Evolutionary conservation across 1,284 basidiomycete species (phyloP).

Genomic region (Austroboletus niveus): DNA sequence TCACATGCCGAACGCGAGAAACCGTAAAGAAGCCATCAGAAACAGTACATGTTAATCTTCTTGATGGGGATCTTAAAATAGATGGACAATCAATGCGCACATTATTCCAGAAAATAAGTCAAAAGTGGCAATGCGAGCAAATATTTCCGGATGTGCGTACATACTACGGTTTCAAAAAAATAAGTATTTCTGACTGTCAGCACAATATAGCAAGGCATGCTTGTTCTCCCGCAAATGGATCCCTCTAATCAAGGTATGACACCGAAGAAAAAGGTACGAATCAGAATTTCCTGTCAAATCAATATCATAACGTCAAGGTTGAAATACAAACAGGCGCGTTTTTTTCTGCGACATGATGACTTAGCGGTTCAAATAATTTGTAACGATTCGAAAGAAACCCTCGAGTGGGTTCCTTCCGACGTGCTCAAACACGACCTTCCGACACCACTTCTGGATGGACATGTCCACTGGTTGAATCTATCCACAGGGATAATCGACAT

Average conservation of each 20-base stretch:
- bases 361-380: background rate
- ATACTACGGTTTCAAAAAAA: too few relatives aligned
- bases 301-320: constrained; percentile 6
- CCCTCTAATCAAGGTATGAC: constrained; percentile 1
- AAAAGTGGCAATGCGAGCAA: constrained; percentile 33
- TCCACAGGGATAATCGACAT: constrained; percentile 31
- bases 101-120: constrained; percentile 35
- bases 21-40: background rate
- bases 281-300: background rate
- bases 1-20: background rate
- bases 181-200: too few relatives aligned
- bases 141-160: constrained; percentile 32
- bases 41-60: background rate
- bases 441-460: constrained; percentile 25
- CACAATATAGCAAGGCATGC: too few relatives aligned
- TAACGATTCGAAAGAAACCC: constrained; percentile 1
- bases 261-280: background rate
- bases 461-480: constrained; percentile 38
- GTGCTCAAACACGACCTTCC: constrained; percentile 34
- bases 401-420: constrained; percentile 16
- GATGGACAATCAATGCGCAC: constrained; percentile 38
- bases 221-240: too few relatives aligned
- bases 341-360: constrained; percentile 10
- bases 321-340: constrained; percentile 28
- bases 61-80: background rate